Conservation (phyloP, 345 rosid genomes). For the Melastoma malabathricum region DNA sequence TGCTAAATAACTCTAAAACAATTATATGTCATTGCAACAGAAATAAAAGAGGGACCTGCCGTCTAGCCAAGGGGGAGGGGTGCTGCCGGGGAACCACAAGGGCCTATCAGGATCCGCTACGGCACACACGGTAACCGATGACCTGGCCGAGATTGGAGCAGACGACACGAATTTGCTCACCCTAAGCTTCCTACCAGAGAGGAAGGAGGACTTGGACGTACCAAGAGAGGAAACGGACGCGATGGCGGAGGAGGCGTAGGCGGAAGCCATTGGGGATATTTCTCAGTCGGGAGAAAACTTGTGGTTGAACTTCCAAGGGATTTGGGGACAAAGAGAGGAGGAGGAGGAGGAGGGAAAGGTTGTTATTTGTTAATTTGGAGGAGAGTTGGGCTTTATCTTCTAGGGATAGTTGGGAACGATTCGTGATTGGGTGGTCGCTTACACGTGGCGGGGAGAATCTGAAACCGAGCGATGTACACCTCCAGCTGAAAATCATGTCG, state of each 20-base stretch:
- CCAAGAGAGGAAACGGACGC: constrained; percentile 23
- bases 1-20: not conserved
- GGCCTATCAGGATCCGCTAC: constrained; percentile 84
- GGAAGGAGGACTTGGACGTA: constrained; percentile 41
- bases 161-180: constrained; percentile 21
- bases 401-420: constrained; percentile 24
- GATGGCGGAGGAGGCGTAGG: constrained; percentile 80
- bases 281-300: not conserved
- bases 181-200: constrained; percentile 60
- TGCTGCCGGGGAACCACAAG: constrained; percentile 96
- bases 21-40: not conserved
- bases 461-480: not conserved
- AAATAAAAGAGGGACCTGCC: constrained; percentile 38
- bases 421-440: constrained; percentile 18
- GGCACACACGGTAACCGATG: constrained; percentile 29
- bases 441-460: constrained; percentile 34
- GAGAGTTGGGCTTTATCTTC: constrained; percentile 29
- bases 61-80: constrained; percentile 95
- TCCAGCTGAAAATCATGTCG: not conserved
- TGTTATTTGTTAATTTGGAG: not conserved
- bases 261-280: constrained; percentile 47
- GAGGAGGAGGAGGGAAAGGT: too few relatives aligned
- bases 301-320: constrained; percentile 1
- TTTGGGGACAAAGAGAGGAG: too few relatives aligned
- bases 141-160: constrained; percentile 19